Percentiles rank a stretch among this genome's conserved stretches.
Conservation (phyloP, 805 yeast genomes). For the Candida qinlingensis region DNA sequence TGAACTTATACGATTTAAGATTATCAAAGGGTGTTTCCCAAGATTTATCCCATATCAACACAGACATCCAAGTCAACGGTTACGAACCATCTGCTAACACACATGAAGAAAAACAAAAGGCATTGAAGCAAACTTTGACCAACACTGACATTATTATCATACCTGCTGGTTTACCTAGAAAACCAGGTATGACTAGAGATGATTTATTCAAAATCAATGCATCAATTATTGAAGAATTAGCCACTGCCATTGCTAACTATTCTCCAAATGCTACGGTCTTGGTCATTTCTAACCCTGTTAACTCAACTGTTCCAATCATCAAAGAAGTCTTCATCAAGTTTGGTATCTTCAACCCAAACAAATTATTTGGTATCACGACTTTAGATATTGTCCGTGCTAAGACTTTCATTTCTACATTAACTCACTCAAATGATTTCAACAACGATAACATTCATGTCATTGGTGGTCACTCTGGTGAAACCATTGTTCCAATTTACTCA, state of each 20-base stretch:
- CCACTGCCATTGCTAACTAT: constrained; percentile 64
- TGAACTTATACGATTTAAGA: constrained; percentile 82
- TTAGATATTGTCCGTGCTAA: constrained; percentile 86
- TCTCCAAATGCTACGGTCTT: constrained; percentile 75
- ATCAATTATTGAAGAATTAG: constrained; percentile 67
- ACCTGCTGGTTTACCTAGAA: constrained; percentile 91
- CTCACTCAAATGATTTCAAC: constrained; percentile 20
- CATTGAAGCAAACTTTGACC: constrained; percentile 22
- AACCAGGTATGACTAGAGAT: constrained; percentile 93
- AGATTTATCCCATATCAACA: constrained; percentile 78
- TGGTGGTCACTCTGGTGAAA: constrained; percentile 95
- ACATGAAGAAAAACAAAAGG: constrained; percentile 41
- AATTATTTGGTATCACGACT: constrained; percentile 84
- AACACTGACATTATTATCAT: constrained; percentile 45
- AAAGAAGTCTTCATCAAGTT: constrained; percentile 69
- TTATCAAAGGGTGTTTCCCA: constrained; percentile 84
- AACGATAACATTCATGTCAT: constrained; percentile 62
- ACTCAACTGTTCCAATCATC: constrained; percentile 87
- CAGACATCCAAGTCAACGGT: constrained; percentile 55
- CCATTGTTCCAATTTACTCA: constrained; percentile 73
- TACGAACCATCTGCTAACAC: constrained; percentile 59
- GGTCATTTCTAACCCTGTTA: constrained; percentile 90
- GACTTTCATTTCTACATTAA: constrained; percentile 32
- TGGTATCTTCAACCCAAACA: constrained; percentile 64
- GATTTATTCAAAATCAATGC: constrained; percentile 84